phyloP scores from a whole-genome alignment of 2,329 filamentous ascomycete genomes.

The Hypoxylon sp. region DNA sequence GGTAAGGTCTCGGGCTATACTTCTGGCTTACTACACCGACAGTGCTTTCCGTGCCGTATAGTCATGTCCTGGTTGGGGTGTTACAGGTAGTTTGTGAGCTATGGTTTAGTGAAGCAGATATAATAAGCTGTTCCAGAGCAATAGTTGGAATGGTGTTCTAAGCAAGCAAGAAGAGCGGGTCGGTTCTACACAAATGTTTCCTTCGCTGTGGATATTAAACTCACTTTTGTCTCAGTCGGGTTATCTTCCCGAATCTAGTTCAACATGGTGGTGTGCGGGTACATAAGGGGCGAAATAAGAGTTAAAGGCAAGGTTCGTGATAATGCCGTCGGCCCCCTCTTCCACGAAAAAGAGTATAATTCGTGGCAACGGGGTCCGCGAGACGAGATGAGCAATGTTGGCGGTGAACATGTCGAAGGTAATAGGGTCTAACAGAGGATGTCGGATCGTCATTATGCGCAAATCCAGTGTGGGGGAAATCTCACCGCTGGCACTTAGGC shows the following conservation, averaged over 20 bases:
- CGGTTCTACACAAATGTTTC: neutral
- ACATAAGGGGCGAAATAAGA: neutral
- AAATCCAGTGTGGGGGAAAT: slow-evolving; percentile 18
- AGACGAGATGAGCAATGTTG: slow-evolving; percentile 20
- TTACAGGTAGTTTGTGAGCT: neutral
- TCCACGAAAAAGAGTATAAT: neutral
- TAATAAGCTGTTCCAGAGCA: neutral
- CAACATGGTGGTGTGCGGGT: neutral
- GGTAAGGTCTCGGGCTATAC: neutral
- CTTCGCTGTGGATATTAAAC: neutral
- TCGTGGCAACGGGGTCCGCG: slow-evolving; percentile 2
- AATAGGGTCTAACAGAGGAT: slow-evolving; percentile 29
- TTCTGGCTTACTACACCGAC: slow-evolving; percentile 4
- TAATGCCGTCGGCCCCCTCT: neutral
- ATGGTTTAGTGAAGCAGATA: neutral
- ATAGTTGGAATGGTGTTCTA: neutral
- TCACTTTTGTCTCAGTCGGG: slow-evolving; percentile 9
- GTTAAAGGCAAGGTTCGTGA: neutral
- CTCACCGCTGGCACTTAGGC: slow-evolving; percentile 16
- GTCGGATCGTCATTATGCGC: slow-evolving; percentile 42
- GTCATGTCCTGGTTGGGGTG: neutral
- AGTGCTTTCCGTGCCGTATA: slow-evolving; percentile 1
- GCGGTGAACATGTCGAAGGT: slow-evolving; percentile 21
- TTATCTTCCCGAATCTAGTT: slow-evolving; percentile 15
- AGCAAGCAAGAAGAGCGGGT: neutral